phyloP scores from a whole-genome alignment of 2,329 filamentous ascomycete genomes.

The Alternaria rosae region DNA sequence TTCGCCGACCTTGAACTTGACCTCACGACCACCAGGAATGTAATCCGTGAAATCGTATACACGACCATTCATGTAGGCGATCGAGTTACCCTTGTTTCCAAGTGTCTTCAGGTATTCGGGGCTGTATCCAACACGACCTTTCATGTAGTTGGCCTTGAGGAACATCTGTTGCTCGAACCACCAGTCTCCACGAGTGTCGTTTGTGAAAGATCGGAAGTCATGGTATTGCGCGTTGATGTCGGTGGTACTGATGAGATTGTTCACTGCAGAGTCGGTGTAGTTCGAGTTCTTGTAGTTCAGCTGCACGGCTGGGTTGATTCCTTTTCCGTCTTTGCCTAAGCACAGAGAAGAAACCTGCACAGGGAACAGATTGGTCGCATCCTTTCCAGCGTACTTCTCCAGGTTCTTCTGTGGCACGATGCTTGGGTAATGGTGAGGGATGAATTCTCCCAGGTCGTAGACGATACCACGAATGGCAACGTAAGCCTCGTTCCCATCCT shows the following conservation, averaged over 20 bases:
- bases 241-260: slow-evolving; percentile 67
- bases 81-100: slow-evolving; percentile 68
- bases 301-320: slow-evolving; percentile 73
- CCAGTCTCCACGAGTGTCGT: slow-evolving; percentile 88
- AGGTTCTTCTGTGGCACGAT: slow-evolving; percentile 68
- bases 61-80: slow-evolving; percentile 79
- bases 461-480: slow-evolving; percentile 88
- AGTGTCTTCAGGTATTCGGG: slow-evolving; percentile 77
- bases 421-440: slow-evolving; percentile 78
- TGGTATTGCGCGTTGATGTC: slow-evolving; percentile 85
- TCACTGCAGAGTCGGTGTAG: slow-evolving; percentile 65
- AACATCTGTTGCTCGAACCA: slow-evolving; percentile 86
- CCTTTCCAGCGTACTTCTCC: slow-evolving; percentile 82
- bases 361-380: slow-evolving; percentile 89
- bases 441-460: slow-evolving; percentile 79
- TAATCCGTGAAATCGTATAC: slow-evolving; percentile 94
- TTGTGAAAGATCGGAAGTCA: slow-evolving; percentile 86
- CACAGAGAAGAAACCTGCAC: slow-evolving; percentile 94
- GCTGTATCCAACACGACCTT: slow-evolving; percentile 87
- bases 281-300: slow-evolving; percentile 85
- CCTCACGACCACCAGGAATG: slow-evolving; percentile 73
- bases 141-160: slow-evolving; percentile 79
- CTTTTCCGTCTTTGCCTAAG: slow-evolving; percentile 72
- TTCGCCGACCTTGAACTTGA: slow-evolving; percentile 63
- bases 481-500: slow-evolving; percentile 70